Base-by-base conservation (phyloP, 2,329 filamentous ascomycete genomes). In the Alternaria alternata region DNA sequence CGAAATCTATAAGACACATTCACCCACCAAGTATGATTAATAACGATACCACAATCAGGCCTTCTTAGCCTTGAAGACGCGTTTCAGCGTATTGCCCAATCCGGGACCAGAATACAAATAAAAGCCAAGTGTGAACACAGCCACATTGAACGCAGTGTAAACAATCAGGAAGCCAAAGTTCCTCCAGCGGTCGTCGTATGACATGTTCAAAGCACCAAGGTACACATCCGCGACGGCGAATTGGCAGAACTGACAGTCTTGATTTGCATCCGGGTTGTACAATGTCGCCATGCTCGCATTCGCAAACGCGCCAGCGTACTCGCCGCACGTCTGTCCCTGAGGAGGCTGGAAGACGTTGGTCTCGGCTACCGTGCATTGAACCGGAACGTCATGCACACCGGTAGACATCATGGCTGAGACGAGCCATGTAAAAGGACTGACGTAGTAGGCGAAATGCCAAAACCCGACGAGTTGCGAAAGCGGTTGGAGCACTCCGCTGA, bases 401-500 rank as follows among this genome's bases (percentile, higher is more conserved):
- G 86, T 86, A 0, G 74, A 66, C 0, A 79, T 69, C 42, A 82
- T 77, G 2, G 76, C 77, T 6, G 54, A 71, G 14, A 82, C 69
- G 81, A 83, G 85, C 75, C 91, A 91, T 0, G 87, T 90, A 61
- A 91, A 87, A 0, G 88, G 89, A 0, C 84, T 87, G 16, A 88
- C 80, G n/a, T 86, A 83, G 76, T 91, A 90, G 89, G 92, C 91
- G 80, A 91, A 92, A 63, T 87, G 88, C 90, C 90, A 93, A 80
- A 92, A 92, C 1, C 86, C 36, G 7, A 38, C 36, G 3, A 38
- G 83, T 0, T 90, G 89, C 2, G 92, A 81, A 0, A 92, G 78
- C 9, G 34, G 42, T 0, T 81, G 88, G 62, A 90, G 87, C 5
- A 64, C 47, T 14, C 36, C 36, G 49, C 44, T 51, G 84, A 88